Evolutionary conservation across 2,329 filamentous ascomycete genomes (phyloP), one percentile per base, ranked within the genome.

Genomic region (Orbilia brochopaga): DNA sequence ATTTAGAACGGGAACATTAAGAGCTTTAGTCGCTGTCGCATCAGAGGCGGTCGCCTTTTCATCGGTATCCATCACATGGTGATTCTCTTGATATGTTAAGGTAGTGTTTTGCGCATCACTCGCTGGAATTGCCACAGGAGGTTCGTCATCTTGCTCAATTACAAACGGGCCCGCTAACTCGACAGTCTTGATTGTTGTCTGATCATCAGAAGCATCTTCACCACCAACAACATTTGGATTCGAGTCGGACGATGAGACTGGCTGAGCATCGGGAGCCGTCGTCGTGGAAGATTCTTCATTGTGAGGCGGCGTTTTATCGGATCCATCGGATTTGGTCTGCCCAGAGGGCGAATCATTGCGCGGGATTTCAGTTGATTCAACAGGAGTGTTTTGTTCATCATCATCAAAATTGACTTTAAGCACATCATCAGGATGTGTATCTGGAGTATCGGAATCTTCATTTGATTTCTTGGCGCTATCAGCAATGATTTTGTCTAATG

Each of bases 131-230:
- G 40, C 37, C 50, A 65, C 40, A 42, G 60, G 51, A 48, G 61
- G 67, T 27, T 65, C 60, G 56, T 72, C 67, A 57, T 73, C 69
- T 73, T 65, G 58, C 30, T 73, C 69, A 57, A 73, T 73, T 67
- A 73, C 69, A 67, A 73, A 73, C 50, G 69, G 69, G 23, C 67
- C 67, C 56, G 67, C 67, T 61, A 72, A 59, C 62, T 72, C 67
- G 55, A 72, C 60, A 51, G 59, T 65, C 21, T 62, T 72, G 54
- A 57, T 44, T 42, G 51, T 61, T 37, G 48, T 51, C 30, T 64
- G 60, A 42, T 37, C 44, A 46, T 65, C 60, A 72, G 67, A 56
- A 27, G 60, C 64, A 42, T 51, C 37, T 53, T 65, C 67, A 56
- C 60, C 60, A 51, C 60, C 64, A 65, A 32, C 60, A 72, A 57